These are phyloP conservation scores for Alternaria sp. DNA, from an alignment of 2,329 filamentous ascomycete genomes.

Conservation along the genomic window DNA sequence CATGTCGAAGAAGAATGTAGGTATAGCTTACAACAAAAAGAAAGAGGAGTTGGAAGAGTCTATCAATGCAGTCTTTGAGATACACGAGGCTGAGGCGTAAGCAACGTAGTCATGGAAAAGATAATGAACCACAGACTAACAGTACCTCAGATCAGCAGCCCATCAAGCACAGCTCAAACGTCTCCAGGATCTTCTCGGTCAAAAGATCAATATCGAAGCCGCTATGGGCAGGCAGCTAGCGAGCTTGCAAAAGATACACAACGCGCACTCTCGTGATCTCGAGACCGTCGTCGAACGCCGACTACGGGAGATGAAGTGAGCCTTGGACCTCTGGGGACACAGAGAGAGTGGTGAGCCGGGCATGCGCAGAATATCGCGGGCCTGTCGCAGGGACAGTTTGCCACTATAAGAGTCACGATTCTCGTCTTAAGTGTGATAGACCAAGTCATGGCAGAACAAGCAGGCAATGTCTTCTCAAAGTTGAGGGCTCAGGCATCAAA, in stretches of 20 bases:
- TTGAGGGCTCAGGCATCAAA: neutral
- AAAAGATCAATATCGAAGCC: constrained; percentile 35
- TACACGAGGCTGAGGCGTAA: constrained; percentile 38
- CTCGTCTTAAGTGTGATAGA: neutral
- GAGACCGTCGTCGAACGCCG: constrained; percentile 24
- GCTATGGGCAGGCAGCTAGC: constrained; percentile 27
- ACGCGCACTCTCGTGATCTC: constrained; percentile 32
- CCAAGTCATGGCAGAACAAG: neutral
- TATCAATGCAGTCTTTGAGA: constrained; percentile 33
- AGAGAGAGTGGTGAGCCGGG: neutral
- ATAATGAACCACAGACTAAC: neutral
- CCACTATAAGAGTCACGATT: neutral
- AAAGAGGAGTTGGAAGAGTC: constrained; percentile 14
- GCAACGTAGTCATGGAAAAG: constrained; percentile 3
- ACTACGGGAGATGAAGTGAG: constrained; percentile 31
- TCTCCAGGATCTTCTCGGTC: constrained; percentile 29
- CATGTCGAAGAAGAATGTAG: constrained; percentile 24
- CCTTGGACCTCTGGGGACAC: neutral
- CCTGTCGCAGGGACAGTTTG: neutral
- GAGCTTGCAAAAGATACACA: constrained; percentile 23
- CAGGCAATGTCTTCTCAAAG: neutral
- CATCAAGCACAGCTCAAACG: constrained; percentile 32
- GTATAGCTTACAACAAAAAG: constrained; percentile 24
- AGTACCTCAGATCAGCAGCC: constrained; percentile 21
- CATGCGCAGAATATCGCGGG: neutral